A percentile compares a stretch with the other conserved stretches of the same genome.
These are phyloP conservation scores for Pleurotus tuoliensis DNA, from an alignment of 768 basidiomycete genomes.

Conservation along the genomic window DNA sequence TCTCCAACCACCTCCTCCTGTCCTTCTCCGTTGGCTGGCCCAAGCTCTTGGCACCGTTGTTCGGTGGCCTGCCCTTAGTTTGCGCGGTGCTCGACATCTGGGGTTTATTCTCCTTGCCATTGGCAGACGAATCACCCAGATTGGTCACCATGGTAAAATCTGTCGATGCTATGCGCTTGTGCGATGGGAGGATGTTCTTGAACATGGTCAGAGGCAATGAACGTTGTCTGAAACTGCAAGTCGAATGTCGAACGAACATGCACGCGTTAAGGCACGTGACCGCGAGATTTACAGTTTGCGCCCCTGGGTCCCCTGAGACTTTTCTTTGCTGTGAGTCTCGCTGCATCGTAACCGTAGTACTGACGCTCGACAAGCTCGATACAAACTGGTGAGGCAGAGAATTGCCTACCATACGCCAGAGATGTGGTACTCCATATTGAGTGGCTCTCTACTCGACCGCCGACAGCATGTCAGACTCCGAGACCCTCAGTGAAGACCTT, in stretches of 20 bases:
- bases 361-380: no score
- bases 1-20: slow-evolving; percentile 35
- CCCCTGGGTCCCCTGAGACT: no score
- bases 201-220: slow-evolving; percentile 51
- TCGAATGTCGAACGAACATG: slow-evolving; percentile 24
- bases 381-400: no score
- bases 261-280: slow-evolving; percentile 28
- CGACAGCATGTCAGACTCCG: no score
- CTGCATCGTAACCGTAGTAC: no score
- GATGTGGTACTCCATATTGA: no score
- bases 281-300: not conserved
- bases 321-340: no score
- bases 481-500: no score
- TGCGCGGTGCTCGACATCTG: slow-evolving; percentile 13
- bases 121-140: slow-evolving; percentile 39
- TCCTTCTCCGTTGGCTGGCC: slow-evolving; percentile 33
- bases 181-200: slow-evolving; percentile 69
- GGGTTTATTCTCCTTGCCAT: slow-evolving; percentile 64
- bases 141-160: slow-evolving; percentile 74
- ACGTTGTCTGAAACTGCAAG: slow-evolving; percentile 19
- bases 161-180: slow-evolving; percentile 55
- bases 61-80: slow-evolving; percentile 11
- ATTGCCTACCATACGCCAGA: no score
- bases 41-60: slow-evolving; percentile 27
- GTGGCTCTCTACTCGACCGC: no score